phyloP scores from a whole-genome alignment of 2,329 filamentous ascomycete genomes.

The Sporothrix humicola region DNA sequence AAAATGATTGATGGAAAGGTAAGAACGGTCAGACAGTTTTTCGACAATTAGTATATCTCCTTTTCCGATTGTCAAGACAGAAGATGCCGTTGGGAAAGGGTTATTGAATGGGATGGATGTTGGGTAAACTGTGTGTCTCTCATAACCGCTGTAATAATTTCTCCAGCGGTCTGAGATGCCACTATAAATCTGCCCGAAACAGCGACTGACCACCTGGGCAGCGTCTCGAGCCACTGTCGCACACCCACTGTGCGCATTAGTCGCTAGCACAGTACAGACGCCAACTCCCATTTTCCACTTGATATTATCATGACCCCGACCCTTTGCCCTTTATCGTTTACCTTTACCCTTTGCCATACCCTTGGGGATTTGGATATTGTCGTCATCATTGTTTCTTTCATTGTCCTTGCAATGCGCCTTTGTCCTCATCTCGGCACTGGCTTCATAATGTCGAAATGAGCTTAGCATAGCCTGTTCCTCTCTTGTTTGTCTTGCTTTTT shows the following conservation, averaged over 20 bases:
- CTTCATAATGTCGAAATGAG: slow-evolving; percentile 10
- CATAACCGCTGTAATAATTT: neutral
- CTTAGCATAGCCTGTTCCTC: neutral
- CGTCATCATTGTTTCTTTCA: slow-evolving; percentile 18
- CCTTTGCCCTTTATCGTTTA: neutral
- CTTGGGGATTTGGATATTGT: neutral
- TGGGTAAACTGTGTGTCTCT: neutral
- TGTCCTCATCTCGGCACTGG: neutral
- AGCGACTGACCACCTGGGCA: neutral
- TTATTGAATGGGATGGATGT: neutral
- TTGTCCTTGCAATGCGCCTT: slow-evolving; percentile 15
- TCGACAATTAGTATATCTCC: neutral
- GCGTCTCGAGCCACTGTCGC: neutral
- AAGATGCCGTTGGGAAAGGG: neutral
- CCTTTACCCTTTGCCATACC: slow-evolving; percentile 4
- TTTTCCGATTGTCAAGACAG: neutral
- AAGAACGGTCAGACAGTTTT: neutral
- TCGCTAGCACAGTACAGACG: slow-evolving; percentile 3
- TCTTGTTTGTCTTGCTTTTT: neutral
- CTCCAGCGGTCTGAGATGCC: neutral
- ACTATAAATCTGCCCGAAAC: neutral
- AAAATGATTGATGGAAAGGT: neutral
- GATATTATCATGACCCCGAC: neutral
- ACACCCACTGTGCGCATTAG: neutral
- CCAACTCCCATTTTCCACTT: neutral